Conservation (phyloP, 2,329 filamentous ascomycete genomes). For the Aureobasidium mangrovei region DNA sequence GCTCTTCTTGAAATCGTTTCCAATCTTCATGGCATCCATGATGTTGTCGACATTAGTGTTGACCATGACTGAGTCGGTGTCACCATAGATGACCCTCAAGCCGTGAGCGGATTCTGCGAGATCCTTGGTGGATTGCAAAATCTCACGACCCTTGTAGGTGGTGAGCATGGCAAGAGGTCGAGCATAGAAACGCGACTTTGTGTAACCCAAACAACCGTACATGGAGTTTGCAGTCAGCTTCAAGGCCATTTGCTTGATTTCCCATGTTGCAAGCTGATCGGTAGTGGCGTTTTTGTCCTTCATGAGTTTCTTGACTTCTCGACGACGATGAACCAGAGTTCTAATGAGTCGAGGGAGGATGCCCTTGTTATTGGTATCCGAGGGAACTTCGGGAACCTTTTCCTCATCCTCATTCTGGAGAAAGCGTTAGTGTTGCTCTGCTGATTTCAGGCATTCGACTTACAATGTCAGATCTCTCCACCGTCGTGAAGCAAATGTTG, state of each 20-base stretch:
- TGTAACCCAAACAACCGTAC: constrained; percentile 97
- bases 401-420: constrained; percentile 62
- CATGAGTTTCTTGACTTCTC: constrained; percentile 94
- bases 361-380: constrained; percentile 63
- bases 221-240: constrained; percentile 99
- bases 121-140: constrained; percentile 90
- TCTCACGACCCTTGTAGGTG: constrained; percentile 95
- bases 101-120: constrained; percentile 77
- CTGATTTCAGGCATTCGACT: not conserved
- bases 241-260: constrained; percentile 92
- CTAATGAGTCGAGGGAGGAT: constrained; percentile 86
- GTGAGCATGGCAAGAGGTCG: constrained; percentile 90
- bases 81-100: constrained; percentile 93
- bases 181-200: constrained; percentile 94
- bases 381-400: constrained; percentile 77
- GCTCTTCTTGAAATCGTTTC: constrained; percentile 85
- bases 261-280: constrained; percentile 88
- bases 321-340: constrained; percentile 78
- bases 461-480: constrained; percentile 62
- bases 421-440: not conserved
- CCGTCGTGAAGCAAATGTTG: constrained; percentile 98
- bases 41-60: constrained; percentile 96
- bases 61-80: constrained; percentile 99
- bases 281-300: constrained; percentile 80
- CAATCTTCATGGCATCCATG: constrained; percentile 80